Base-by-base conservation (phyloP, 768 basidiomycete genomes). In the Suillus subluteus region DNA sequence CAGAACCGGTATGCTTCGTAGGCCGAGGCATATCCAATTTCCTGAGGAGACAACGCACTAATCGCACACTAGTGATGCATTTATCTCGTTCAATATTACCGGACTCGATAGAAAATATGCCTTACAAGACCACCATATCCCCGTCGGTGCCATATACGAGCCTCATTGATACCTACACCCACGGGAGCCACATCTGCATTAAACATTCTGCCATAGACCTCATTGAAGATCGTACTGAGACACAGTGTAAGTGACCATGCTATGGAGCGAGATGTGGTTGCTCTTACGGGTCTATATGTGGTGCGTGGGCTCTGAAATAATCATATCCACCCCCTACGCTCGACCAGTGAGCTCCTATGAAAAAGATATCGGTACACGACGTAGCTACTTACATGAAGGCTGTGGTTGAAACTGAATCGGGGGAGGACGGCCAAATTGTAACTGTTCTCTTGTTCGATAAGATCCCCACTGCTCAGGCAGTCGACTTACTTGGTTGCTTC, bases 21-120 rank as follows among this genome's bases (percentile, higher is more conserved):
- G 3, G 89, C 91, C 12, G 91, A 91, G 5, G 91, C 92, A 69
- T 89, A 85, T 1, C 92, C 92, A 21, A 94, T 83, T 65, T 92
- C 89, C 21, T 77, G 71, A 1, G 91, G 88, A 7, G 80, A 75
- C 77, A 91, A 79, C 78, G 74, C 62, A 75, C 76, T 21, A 88
- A 74, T 65, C 86, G 85, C 32, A 46, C 84, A 82, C 88, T 90
- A 68, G 15, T n/a, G 16, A 32, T 11, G 18, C 15, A 52, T 43
- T n/a, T 58, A 63, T 64, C 48, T 64, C 44, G 18, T 41, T 9
- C 26, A 62, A 43, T 21, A 58, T 44, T 9, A 48, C 11, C 7
- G 8, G 23, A 62, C n/a, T 21, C 30, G 13, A 55, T 18, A 21
- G 23, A 48, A 62, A 54, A 50, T 50, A 40, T 61, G 61, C 75